Evolutionary conservation across 805 yeast species (phyloP).

Genomic region (Candida xyloterini): DNA sequence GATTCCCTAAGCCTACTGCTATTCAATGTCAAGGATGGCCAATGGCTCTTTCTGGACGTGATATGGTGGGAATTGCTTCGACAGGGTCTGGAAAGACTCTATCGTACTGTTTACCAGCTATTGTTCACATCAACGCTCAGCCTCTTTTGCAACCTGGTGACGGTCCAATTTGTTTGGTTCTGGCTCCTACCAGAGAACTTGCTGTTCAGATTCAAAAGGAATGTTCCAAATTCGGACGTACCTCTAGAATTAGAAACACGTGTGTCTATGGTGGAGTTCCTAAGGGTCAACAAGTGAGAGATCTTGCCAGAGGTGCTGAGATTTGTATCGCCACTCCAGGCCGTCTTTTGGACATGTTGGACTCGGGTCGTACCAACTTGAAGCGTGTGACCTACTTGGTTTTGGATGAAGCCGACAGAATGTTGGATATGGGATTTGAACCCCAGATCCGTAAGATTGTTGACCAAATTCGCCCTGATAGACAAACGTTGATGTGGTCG

Average conservation of each 20-base stretch:
- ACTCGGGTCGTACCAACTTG: slow-evolving; percentile 89
- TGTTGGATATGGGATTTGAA: slow-evolving; percentile 99
- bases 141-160: slow-evolving; percentile 91
- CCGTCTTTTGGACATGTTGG: slow-evolving; percentile 96
- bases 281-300: slow-evolving; percentile 96
- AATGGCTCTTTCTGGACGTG: slow-evolving; percentile 98
- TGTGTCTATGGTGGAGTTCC: slow-evolving; percentile 99
- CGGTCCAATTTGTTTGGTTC: slow-evolving; percentile 93
- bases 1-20: slow-evolving; percentile 91
- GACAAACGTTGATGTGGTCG: slow-evolving; percentile 99
- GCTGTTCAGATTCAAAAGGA: slow-evolving; percentile 97
- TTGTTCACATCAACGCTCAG: slow-evolving; percentile 97
- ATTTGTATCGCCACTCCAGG: slow-evolving; percentile 98
- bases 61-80: slow-evolving; percentile 97
- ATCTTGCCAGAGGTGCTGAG: slow-evolving; percentile 91
- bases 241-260: slow-evolving; percentile 92
- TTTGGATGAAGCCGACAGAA: slow-evolving; percentile 98
- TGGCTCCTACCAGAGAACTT: slow-evolving; percentile 98
- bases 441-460: slow-evolving; percentile 98
- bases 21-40: slow-evolving; percentile 99
- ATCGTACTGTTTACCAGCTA: slow-evolving; percentile 94
- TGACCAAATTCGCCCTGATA: slow-evolving; percentile 95
- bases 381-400: slow-evolving; percentile 96
- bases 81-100: slow-evolving; percentile 99
- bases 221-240: slow-evolving; percentile 89